Base-by-base conservation (phyloP, 371 early-diverging fungal species). In the Capillidium heterosporum region DNA sequence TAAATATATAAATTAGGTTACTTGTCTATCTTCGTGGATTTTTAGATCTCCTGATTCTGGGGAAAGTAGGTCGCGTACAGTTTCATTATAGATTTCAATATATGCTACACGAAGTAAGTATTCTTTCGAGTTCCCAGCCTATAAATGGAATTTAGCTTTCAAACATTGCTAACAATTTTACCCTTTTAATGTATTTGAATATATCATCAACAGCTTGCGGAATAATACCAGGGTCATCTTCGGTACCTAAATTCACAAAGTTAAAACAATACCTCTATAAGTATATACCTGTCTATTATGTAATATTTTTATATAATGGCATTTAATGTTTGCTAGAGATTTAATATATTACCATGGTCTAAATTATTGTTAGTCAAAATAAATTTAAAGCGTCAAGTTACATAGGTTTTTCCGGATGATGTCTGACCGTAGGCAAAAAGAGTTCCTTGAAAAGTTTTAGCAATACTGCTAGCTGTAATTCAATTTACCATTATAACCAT, bases 351-450 rank as follows among this genome's bases (percentile, higher is more conserved):
- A 59, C 61, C 61, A 64, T 61, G n/a, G 70, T 72, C 72, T 70
- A 61, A 41, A 26, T 48, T 32, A 19, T 42, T 39, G 23, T 46
- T 7, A 35, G 35, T 35, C 13, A 35, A 7, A 32, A 53, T 43
- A 55, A 15, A 57, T 21, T 31, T 10, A 32, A 43, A 17, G 35
- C 2, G 29, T 51, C 0, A 32, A 57, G 71, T 61, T 73, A 75
- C 78, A 69, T 69, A 83, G 27, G 98, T 97, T 67, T 98, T 98
- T 41, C 99, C 98, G 48, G 87, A 85, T 0, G 91, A 85, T 21
- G 99, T 98, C 67, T 95, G 95, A n/a, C 95, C 95, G 63, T 92
- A 94, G 1, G 92, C 92, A 74, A 90, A 91, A 60, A 66, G 63
- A 15, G 65, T 63, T 29, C 65, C 67, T 66, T 35, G 41, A 1